Evolutionary conservation across 2,329 filamentous ascomycete genomes (phyloP).

Genomic region (Lecanicillium sp.): DNA sequence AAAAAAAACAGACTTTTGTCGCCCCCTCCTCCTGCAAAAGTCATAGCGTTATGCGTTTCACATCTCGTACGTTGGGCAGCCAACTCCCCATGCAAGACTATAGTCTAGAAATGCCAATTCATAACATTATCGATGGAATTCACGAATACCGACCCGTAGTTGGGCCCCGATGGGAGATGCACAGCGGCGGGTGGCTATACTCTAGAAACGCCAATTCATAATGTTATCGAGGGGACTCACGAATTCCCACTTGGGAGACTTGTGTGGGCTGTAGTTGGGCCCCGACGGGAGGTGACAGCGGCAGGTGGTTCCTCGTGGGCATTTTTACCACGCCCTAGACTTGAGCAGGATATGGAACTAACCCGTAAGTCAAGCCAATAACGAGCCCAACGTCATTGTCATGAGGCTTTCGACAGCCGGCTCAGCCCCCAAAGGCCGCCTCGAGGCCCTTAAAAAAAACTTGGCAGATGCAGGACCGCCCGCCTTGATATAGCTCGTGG

Average conservation of each 20-base stretch:
- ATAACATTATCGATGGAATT: too few relatives aligned
- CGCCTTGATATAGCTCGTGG: constrained; percentile 4
- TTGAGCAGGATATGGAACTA: too few relatives aligned
- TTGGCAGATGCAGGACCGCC: constrained; percentile 4
- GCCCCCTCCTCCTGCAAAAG: too few relatives aligned
- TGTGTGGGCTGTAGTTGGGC: background rate
- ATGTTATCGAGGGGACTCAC: too few relatives aligned
- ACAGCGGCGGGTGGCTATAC: too few relatives aligned
- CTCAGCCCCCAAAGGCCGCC: background rate
- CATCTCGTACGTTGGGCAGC: too few relatives aligned
- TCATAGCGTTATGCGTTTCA: background rate
- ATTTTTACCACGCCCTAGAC: background rate
- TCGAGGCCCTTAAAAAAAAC: constrained; percentile 6
- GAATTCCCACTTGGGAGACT: background rate
- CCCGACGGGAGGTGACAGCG: background rate
- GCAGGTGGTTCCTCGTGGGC: background rate
- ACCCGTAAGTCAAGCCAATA: background rate
- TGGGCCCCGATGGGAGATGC: too few relatives aligned
- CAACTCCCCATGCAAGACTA: too few relatives aligned
- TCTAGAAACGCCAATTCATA: too few relatives aligned
- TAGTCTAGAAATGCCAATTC: too few relatives aligned
- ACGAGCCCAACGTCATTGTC: background rate
- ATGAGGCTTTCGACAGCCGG: background rate
- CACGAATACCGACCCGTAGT: too few relatives aligned
- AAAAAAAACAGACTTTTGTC: too few relatives aligned